Evolutionary conservation across 2,329 filamentous ascomycete genomes (phyloP).

Genomic region (Alternaria triticimaculans): DNA sequence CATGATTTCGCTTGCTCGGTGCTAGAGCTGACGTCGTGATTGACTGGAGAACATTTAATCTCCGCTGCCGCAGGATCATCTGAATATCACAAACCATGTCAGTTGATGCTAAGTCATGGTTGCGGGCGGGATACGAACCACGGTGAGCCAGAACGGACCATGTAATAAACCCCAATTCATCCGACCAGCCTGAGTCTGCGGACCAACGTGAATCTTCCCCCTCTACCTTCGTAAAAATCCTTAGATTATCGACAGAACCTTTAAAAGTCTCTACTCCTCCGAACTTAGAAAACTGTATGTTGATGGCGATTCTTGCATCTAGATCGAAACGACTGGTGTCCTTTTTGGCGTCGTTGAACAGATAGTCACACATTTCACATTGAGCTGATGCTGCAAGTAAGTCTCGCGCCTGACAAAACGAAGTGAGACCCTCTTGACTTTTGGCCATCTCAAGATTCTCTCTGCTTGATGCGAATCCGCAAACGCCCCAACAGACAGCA

Average conservation of each 20-base stretch:
- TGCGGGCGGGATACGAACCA: not conserved
- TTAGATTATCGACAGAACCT: not conserved
- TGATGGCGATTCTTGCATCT: not conserved
- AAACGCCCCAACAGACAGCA: not conserved
- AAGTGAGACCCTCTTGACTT: not conserved
- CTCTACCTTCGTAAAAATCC: not conserved
- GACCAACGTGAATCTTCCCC: not conserved
- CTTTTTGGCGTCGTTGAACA: not conserved
- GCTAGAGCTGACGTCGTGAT: not conserved
- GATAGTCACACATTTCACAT: not conserved
- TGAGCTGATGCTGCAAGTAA: not conserved
- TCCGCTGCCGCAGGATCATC: not conserved
- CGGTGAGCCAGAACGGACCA: not conserved
- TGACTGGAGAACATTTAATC: not conserved
- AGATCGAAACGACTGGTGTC: not conserved
- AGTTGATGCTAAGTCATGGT: not conserved
- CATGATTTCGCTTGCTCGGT: not conserved
- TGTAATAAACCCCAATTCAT: too few species aligned
- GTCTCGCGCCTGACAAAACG: not conserved
- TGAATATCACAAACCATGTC: not conserved
- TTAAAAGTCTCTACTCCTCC: too few species aligned
- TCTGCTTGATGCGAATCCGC: not conserved
- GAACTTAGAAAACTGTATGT: not conserved
- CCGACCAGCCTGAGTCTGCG: too few species aligned
- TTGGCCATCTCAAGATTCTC: not conserved